Evolutionary conservation across 257 asterid species (phyloP).

Genomic region (Solanum paucissectum): DNA sequence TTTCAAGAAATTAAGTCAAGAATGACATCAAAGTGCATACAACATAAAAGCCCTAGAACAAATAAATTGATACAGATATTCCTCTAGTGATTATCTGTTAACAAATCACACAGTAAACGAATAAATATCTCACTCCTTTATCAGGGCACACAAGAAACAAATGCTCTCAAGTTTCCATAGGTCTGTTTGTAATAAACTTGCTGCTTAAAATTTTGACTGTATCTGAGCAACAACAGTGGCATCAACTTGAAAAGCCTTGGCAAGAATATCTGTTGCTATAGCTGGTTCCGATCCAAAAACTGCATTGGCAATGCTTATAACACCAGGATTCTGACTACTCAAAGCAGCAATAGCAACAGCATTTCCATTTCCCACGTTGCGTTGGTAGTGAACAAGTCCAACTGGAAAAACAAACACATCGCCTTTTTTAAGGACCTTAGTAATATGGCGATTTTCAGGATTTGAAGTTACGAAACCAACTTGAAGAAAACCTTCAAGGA

Average conservation of each 20-base stretch:
- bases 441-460: background rate
- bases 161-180: background rate
- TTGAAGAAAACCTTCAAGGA: background rate
- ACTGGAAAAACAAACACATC: background rate
- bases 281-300: background rate
- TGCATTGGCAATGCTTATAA: background rate
- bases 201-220: background rate
- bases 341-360: background rate
- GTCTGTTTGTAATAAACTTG: background rate
- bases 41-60: background rate
- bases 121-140: background rate
- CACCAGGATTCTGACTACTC: background rate
- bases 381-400: slow-evolving; percentile 2
- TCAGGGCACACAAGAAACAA: background rate
- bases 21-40: background rate
- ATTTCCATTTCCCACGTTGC: background rate
- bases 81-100: background rate
- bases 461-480: background rate
- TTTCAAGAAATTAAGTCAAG: background rate
- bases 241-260: background rate
- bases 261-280: background rate
- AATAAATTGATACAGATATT: background rate
- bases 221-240: background rate
- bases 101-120: background rate
- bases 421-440: background rate